phyloP scores from a whole-genome alignment of 805 yeast species.

The Candida sphagnicola region DNA sequence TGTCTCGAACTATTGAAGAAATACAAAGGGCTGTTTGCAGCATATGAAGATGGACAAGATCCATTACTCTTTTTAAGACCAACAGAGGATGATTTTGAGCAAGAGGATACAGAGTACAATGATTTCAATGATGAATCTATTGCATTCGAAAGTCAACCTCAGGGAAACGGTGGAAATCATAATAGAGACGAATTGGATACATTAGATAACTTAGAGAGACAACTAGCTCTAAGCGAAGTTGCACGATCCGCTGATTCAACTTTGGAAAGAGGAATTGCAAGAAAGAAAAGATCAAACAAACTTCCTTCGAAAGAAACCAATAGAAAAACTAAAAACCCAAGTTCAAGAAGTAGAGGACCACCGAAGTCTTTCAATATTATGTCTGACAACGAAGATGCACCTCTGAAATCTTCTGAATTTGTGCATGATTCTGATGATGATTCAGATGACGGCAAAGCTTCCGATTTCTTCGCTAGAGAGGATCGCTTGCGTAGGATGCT shows the following conservation, averaged over 20 bases:
- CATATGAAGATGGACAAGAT: slow-evolving; percentile 34
- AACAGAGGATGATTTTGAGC: slow-evolving; percentile 24
- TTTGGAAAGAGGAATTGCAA: slow-evolving; percentile 19
- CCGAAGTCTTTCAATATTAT: slow-evolving; percentile 23
- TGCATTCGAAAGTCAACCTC: slow-evolving; percentile 27
- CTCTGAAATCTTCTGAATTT: slow-evolving; percentile 47
- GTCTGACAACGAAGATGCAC: slow-evolving; percentile 20
- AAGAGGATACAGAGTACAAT: slow-evolving; percentile 21
- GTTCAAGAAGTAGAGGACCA: slow-evolving; percentile 10
- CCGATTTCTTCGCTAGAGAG: slow-evolving; percentile 55
- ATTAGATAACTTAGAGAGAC: slow-evolving; percentile 33
- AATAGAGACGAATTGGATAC: slow-evolving; percentile 5
- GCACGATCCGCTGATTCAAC: slow-evolving; percentile 9
- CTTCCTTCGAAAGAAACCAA: slow-evolving; percentile 7
- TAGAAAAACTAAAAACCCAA: slow-evolving; percentile 8
- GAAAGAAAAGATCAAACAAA: slow-evolving; percentile 16
- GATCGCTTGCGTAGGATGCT: slow-evolving; percentile 41
- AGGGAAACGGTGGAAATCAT: slow-evolving; percentile 7
- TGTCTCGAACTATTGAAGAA: slow-evolving; percentile 36
- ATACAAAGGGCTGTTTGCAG: slow-evolving; percentile 33
- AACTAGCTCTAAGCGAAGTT: slow-evolving; percentile 13
- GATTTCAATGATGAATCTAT: slow-evolving; percentile 21
- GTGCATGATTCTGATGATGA: slow-evolving; percentile 63
- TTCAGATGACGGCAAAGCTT: slow-evolving; percentile 52
- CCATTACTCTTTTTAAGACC: slow-evolving; percentile 27